A percentile compares a stretch with the other conserved stretches of the same genome.
These are phyloP conservation scores for Nannizzia gypsea DNA, from an alignment of 2,329 filamentous ascomycete species.

Conservation along the genomic window DNA sequence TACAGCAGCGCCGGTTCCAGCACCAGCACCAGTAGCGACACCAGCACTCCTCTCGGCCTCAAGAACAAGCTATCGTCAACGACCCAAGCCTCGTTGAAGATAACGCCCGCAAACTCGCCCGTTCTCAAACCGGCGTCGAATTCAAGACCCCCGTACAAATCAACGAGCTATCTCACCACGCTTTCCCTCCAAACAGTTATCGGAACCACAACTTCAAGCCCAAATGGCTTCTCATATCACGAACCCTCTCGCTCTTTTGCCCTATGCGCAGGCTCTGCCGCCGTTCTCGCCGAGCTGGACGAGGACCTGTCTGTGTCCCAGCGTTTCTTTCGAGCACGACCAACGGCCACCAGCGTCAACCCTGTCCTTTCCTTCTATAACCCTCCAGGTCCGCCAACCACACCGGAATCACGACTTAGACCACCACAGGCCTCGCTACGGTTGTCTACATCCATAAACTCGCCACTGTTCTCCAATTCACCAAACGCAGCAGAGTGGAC, in stretches of 20 bases:
- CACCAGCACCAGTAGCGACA: slow-evolving; percentile 22
- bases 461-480: slow-evolving; percentile 24
- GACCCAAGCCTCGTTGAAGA: slow-evolving; percentile 40
- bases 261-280: slow-evolving; percentile 84
- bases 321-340: slow-evolving; percentile 81
- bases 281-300: slow-evolving; percentile 75
- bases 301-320: slow-evolving; percentile 54
- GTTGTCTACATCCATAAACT: slow-evolving; percentile 22
- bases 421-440: slow-evolving; percentile 40
- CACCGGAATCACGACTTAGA: slow-evolving; percentile 46
- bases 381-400: slow-evolving; percentile 45
- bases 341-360: slow-evolving; percentile 56
- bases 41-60: slow-evolving; percentile 17
- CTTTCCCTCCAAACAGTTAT: slow-evolving; percentile 74
- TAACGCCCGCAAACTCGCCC: slow-evolving; percentile 68
- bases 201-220: slow-evolving; percentile 74
- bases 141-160: slow-evolving; percentile 48
- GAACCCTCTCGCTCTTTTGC: slow-evolving; percentile 61
- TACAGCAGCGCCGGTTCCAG: slow-evolving; percentile 17
- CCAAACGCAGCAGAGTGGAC: slow-evolving; percentile 34
- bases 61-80: slow-evolving; percentile 27
- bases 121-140: slow-evolving; percentile 47
- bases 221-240: slow-evolving; percentile 76
- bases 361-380: slow-evolving; percentile 43
- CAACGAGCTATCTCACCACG: slow-evolving; percentile 31